phyloP scores from a whole-genome alignment of 176 grass and related monocot genomes.

The Rhipidocladum racemiflorum region DNA sequence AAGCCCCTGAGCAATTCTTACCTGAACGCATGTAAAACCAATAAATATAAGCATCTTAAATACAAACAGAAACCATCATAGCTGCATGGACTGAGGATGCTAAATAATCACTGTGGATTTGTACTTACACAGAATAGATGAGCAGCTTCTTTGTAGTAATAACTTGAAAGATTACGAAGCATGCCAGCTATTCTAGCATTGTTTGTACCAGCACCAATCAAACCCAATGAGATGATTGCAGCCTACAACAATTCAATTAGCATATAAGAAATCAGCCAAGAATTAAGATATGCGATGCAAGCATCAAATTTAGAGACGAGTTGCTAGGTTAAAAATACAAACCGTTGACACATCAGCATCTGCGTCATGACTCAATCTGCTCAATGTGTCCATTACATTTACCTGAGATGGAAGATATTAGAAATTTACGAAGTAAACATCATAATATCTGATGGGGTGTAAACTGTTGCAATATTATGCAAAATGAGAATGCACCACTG shows the following conservation, averaged over 20 bases:
- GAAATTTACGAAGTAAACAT: not conserved
- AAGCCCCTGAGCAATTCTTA: slow-evolving; percentile 96
- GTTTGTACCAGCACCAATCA: slow-evolving; percentile 95
- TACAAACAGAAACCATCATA: not conserved
- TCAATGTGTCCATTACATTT: slow-evolving; percentile 98
- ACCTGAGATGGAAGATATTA: slow-evolving; percentile 52
- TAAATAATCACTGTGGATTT: not conserved
- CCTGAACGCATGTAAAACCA: slow-evolving; percentile 51
- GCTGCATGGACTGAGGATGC: not conserved
- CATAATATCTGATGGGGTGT: not conserved
- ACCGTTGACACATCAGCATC: slow-evolving; percentile 98
- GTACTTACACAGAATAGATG: slow-evolving; percentile 96
- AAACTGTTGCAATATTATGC: not conserved
- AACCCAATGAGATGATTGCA: slow-evolving; percentile 88
- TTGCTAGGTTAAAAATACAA: not conserved
- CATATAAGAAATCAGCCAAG: slow-evolving; percentile 2
- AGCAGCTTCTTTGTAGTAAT: slow-evolving; percentile 98
- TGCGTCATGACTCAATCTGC: slow-evolving; percentile 97
- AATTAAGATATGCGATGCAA: not conserved
- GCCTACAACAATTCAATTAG: slow-evolving; percentile 46
- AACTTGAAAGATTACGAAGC: slow-evolving; percentile 98
- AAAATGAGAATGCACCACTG: not conserved
- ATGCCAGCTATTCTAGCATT: slow-evolving; percentile 98
- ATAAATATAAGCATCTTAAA: slow-evolving; percentile 4
- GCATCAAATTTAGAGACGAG: slow-evolving; percentile 2